Base-by-base conservation (phyloP, 352 stramenopile species). In the Phytophthora gonapodyides region DNA sequence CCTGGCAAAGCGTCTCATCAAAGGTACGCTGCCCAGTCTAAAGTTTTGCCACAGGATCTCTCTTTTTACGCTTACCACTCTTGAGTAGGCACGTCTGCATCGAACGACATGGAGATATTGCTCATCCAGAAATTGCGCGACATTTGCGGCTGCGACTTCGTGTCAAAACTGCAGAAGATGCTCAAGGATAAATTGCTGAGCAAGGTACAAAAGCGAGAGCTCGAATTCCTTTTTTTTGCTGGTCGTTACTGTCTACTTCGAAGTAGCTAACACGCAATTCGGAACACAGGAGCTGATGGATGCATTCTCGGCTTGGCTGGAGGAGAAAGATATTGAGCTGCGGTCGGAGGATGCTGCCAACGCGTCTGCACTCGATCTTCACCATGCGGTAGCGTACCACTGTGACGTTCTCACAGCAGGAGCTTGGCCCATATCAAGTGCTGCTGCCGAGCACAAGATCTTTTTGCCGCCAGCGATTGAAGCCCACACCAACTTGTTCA, bases 131-230 rank as follows among this genome's bases (percentile, higher is more conserved):
- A 95, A 48, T 59, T 95, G 36, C 84, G 87, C 13, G 84, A 95
- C 31, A 90, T 93, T 53, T 95, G 87, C 51, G 87, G 87, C 12
- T 83, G 78, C 38, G 87, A 95, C 51, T 95, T 95, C 36, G 87
- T 95, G 9, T 94, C 87, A 24, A 95, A 95, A 69, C 60, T 95
- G 9, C 87, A 95, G 47, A 95, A 95, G 57, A 95, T 95, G 87
- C 64, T 93, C 31, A 90, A 92, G 46, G 87, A 95, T 62, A 95
- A 95, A 55, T 64, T 91, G 49, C 36, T 93, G 40, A 93, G 84
- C 83, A 89, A 89, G 69, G 87, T 95, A 53, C 19, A 15, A 6
- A 12, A 34, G 36, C n/a, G 10, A 34, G 17, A 35, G n/a, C 24
- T 49, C 10, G 2, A 41, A 33, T 10, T 2, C 4, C n/a, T n/a